Evolutionary conservation across 257 asterid species (phyloP), one percentile per base, ranked within the genome.

Genomic region (Solanum tarapatanum): DNA sequence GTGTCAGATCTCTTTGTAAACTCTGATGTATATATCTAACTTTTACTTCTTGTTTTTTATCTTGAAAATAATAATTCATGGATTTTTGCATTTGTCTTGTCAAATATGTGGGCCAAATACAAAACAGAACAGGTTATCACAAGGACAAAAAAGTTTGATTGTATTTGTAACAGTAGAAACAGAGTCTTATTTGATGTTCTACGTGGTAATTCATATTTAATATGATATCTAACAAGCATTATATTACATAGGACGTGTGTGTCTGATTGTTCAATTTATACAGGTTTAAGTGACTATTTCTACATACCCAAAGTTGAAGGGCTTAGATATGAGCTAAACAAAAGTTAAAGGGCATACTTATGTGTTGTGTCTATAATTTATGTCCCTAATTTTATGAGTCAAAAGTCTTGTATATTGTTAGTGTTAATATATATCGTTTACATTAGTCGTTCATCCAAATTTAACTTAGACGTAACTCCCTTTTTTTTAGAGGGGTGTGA

Each of bases 61-160:
- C 24, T 39, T 39, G 62, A 77, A 77, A 77, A 77, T 77, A 77
- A 77, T 77, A 39, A 24, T 77, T 77, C 84, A 77, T 77, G 84
- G 62, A 77, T 39, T 77, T 39, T 77, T 39, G n/a, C 62, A 76
- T 76, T 76, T 37, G 83, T 76, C 83, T 76, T 76, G 33, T 37
- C 83, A 76, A 74, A 28, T 6, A 11, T 16, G 83, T 76, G 83
- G 83, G 21, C 58, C 83, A 76, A 39, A 76, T 37, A 75, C 17
- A 10, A n/a, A 75, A 76, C 16, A 76, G 17, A 76, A 6, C 17
- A 36, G 35, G n/a, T 39, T 77, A 77, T 39, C 66, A 77, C n/a
- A 77, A 11, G 35, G 35, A 77, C 84, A 39, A 77, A 74, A 13
- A 39, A 3, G 23, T 39, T 77, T 64, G 33, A 64, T 24, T 64